phyloP scores from a whole-genome alignment of 192 early-diverging fungal genomes.

The Umbelopsis sp. region DNA sequence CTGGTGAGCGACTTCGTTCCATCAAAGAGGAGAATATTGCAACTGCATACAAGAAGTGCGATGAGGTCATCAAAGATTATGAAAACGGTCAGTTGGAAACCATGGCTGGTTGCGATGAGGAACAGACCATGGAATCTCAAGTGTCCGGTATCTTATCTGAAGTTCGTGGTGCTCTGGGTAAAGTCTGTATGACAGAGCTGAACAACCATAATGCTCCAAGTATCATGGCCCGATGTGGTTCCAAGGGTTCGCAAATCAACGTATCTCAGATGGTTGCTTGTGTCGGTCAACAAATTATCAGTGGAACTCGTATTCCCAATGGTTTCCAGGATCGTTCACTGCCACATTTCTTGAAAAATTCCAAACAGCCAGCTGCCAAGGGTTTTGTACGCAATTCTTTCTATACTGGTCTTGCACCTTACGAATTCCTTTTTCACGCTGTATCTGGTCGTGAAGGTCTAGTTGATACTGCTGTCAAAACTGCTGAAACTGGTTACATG shows the following conservation, averaged over 20 bases:
- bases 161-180: constrained; percentile 91
- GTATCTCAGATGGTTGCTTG: constrained; percentile 99
- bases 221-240: constrained; percentile 99
- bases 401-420: constrained; percentile 92
- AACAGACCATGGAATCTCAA: constrained; percentile 84
- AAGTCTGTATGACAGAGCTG: constrained; percentile 90
- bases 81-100: constrained; percentile 75
- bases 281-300: constrained; percentile 99
- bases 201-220: constrained; percentile 95
- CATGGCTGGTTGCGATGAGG: constrained; percentile 84
- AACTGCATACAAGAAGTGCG: constrained; percentile 85
- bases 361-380: constrained; percentile 90
- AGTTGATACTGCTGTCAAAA: constrained; percentile 99
- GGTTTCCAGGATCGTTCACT: constrained; percentile 97
- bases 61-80: constrained; percentile 74
- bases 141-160: constrained; percentile 87
- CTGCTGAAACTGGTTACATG: constrained; percentile 99
- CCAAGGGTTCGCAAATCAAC: constrained; percentile 97
- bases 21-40: constrained; percentile 81
- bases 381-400: constrained; percentile 98
- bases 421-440: constrained; percentile 99
- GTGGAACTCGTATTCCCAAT: constrained; percentile 91
- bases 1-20: constrained; percentile 71
- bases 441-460: constrained; percentile 99
- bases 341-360: constrained; percentile 95